Evolutionary conservation across 106 monocot species (phyloP).

Genomic region (Ottelia alismoides): DNA sequence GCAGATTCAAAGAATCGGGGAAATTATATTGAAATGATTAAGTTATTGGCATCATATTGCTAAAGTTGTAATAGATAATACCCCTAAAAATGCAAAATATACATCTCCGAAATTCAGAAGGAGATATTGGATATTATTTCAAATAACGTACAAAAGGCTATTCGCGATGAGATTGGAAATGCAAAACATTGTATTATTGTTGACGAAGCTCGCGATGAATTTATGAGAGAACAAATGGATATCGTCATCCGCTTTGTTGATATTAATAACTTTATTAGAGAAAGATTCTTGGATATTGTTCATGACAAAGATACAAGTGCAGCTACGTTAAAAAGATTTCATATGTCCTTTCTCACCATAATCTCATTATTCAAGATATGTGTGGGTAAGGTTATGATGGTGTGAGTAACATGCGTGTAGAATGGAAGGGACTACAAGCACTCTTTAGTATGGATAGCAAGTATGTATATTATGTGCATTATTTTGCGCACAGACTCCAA

Average conservation of each 20-base stretch:
- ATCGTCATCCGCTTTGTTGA: constrained; percentile 5
- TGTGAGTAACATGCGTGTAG: not conserved
- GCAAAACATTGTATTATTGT: constrained; percentile 3
- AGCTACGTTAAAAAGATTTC: not conserved
- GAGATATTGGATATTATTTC: constrained; percentile 5
- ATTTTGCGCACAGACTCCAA: constrained; percentile 1
- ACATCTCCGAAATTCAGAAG: constrained; percentile 3
- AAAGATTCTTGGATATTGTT: not conserved
- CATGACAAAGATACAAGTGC: constrained; percentile 3
- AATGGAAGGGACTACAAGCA: not conserved
- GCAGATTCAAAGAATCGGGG: not conserved
- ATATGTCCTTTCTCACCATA: not conserved
- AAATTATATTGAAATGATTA: not conserved
- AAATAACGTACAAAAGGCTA: not conserved
- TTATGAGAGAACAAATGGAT: constrained; percentile 4
- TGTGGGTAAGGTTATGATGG: constrained; percentile 3
- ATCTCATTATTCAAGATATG: constrained; percentile 1
- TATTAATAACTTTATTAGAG: not conserved
- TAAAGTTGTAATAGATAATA: constrained; percentile 2
- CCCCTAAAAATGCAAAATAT: not conserved
- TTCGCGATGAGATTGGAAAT: not conserved
- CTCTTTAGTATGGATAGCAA: not conserved
- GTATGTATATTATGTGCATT: constrained; percentile 2
- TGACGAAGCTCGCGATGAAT: constrained; percentile 5
- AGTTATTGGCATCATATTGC: not conserved